Conservation (phyloP, 2,329 filamentous ascomycete species). For the Sporothrix protearum region DNA sequence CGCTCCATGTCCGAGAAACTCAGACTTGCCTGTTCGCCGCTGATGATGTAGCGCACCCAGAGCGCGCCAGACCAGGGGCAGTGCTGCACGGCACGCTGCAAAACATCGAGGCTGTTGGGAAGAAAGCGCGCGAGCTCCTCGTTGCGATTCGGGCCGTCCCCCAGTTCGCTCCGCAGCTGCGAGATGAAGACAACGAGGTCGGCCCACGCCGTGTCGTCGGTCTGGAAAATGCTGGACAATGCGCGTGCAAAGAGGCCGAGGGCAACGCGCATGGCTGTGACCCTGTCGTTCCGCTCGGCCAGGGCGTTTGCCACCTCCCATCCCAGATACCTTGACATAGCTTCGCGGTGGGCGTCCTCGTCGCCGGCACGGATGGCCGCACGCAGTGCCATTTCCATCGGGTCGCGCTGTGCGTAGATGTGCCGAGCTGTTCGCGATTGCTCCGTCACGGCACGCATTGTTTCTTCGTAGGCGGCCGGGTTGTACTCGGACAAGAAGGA, state of each 20-base stretch:
- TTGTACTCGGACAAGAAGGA: slow-evolving; percentile 70
- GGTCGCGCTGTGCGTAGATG: slow-evolving; percentile 61
- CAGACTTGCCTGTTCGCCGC: slow-evolving; percentile 72
- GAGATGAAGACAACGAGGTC: slow-evolving; percentile 75
- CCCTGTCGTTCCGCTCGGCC: slow-evolving; percentile 46
- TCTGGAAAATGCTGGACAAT: slow-evolving; percentile 64
- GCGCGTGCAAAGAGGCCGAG: slow-evolving; percentile 75
- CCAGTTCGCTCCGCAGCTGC: slow-evolving; percentile 42
- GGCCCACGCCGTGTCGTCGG: slow-evolving; percentile 74
- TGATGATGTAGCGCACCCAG: slow-evolving; percentile 86
- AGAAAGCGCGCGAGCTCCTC: slow-evolving; percentile 39
- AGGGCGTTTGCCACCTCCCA: slow-evolving; percentile 71
- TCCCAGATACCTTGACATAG: slow-evolving; percentile 68
- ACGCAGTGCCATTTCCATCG: slow-evolving; percentile 63
- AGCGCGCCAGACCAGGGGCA: slow-evolving; percentile 89
- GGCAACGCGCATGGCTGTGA: slow-evolving; percentile 50
- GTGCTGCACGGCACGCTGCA: slow-evolving; percentile 80
- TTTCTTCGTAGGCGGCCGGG: slow-evolving; percentile 65
- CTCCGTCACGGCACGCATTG: slow-evolving; percentile 66
- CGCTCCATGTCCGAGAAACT: slow-evolving; percentile 77
- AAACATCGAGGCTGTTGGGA: slow-evolving; percentile 61
- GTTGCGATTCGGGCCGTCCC: slow-evolving; percentile 37
- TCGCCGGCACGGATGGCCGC: slow-evolving; percentile 57
- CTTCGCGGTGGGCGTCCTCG: slow-evolving; percentile 49
- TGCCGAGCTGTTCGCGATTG: slow-evolving; percentile 61